A percentile compares a stretch with the other conserved stretches of the same genome.
Conservation (phyloP, 2,329 filamentous ascomycete genomes). For the Didymella arachidicola region DNA sequence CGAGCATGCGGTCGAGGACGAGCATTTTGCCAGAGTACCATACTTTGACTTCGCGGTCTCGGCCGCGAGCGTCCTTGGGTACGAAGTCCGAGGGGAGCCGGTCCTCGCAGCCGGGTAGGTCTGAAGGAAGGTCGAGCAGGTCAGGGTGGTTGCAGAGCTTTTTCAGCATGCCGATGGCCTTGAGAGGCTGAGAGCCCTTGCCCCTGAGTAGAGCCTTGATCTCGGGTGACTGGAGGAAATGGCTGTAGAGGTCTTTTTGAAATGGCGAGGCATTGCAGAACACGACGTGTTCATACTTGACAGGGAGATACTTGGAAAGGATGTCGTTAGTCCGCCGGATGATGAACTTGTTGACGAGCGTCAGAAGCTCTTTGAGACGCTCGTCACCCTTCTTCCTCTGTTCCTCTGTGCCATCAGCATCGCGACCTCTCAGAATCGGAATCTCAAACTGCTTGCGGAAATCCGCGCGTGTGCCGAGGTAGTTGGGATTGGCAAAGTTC, state of each 20-base stretch:
- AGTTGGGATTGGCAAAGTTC: constrained; percentile 93
- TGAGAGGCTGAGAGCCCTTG: constrained; percentile 94
- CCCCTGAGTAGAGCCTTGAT: constrained; percentile 91
- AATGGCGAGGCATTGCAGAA: constrained; percentile 96
- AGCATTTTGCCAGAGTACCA: constrained; percentile 99
- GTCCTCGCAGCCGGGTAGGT: constrained; percentile 85
- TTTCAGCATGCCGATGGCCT: constrained; percentile 95
- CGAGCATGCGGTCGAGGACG: constrained; percentile 97
- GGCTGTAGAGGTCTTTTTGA: constrained; percentile 92
- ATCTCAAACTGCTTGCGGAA: constrained; percentile 95
- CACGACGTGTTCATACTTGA: constrained; percentile 99
- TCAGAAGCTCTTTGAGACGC: constrained; percentile 79
- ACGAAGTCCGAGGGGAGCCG: constrained; percentile 87
- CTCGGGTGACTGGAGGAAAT: constrained; percentile 94
- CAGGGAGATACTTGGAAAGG: constrained; percentile 92
- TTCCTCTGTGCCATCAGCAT: constrained; percentile 84
- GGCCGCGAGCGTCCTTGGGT: constrained; percentile 83
- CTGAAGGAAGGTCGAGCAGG: constrained; percentile 79
- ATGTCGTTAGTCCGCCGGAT: constrained; percentile 98
- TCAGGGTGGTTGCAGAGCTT: constrained; percentile 99
- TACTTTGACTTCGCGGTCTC: constrained; percentile 89
- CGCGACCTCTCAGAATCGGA: constrained; percentile 88
- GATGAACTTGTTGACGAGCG: constrained; percentile 95
- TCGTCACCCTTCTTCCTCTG: constrained; percentile 85
- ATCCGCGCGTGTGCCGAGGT: constrained; percentile 86